Conservation (phyloP, 257 asterid genomes). For the Linderniella brevidens region DNA sequence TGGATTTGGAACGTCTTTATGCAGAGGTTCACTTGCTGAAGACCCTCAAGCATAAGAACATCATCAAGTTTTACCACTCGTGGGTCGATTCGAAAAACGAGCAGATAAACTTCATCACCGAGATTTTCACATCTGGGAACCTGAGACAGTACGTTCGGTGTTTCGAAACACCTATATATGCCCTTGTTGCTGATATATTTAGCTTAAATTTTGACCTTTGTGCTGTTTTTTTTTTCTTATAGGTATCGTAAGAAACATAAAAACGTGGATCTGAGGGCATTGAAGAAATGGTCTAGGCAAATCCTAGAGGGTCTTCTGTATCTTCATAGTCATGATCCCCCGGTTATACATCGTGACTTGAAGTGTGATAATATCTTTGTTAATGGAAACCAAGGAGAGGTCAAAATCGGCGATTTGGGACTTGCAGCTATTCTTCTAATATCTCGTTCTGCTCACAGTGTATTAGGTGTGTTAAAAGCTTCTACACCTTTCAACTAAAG, state of each 20-base stretch:
- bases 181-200: not conserved
- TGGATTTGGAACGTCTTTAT: conserved; percentile 71
- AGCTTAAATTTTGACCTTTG: not conserved
- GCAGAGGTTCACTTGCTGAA: conserved; percentile 93
- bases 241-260: conserved; percentile 85
- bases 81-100: conserved; percentile 84
- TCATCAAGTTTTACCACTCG: conserved; percentile 81
- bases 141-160: conserved; percentile 58
- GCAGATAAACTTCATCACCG: conserved; percentile 65
- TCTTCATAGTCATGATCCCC: conserved; percentile 85
- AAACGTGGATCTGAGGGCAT: conserved; percentile 74
- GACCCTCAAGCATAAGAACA: conserved; percentile 93
- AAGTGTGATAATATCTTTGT: conserved; percentile 62
- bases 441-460: not conserved
- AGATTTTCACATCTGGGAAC: conserved; percentile 51
- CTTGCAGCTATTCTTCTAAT: not conserved
- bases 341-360: conserved; percentile 87
- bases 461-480: conserved; percentile 17
- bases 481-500: too few species aligned
- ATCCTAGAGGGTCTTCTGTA: conserved; percentile 77
- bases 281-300: conserved; percentile 93
- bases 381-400: conserved; percentile 34
- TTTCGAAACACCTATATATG: not conserved
- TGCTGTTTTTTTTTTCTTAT: not conserved
- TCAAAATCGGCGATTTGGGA: not conserved